Percentiles rank a stretch among this genome's conserved stretches.
phyloP scores from a whole-genome alignment of 1,139 yeast genomes.

The Sugiyamaella pinicola region DNA sequence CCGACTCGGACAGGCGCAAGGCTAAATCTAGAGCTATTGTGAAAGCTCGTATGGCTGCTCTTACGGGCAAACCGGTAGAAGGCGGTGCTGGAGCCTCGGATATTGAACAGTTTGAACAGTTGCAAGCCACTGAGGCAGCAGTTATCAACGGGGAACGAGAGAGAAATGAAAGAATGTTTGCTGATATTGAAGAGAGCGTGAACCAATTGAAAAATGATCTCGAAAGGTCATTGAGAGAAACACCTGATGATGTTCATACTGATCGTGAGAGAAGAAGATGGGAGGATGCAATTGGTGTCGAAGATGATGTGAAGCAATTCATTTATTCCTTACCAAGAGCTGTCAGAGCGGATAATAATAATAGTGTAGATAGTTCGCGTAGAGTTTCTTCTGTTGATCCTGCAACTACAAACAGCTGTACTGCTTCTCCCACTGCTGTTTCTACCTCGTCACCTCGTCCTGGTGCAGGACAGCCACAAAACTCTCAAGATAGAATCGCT shows the following conservation, averaged over 20 bases:
- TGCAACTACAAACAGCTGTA: no score
- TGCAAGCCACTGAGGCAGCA: constrained; percentile 57
- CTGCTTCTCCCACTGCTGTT: background rate
- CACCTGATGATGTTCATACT: constrained; percentile 42
- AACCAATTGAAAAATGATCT: constrained; percentile 70
- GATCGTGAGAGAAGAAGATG: constrained; percentile 69
- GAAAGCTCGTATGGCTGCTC: constrained; percentile 85
- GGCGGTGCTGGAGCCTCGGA: constrained; percentile 46
- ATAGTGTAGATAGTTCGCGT: constrained; percentile 8
- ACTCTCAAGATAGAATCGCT: constrained; percentile 58
- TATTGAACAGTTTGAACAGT: constrained; percentile 57
- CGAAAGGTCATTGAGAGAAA: constrained; percentile 42
- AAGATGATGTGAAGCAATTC: constrained; percentile 64
- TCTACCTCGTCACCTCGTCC: constrained; percentile 23
- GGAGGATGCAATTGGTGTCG: constrained; percentile 85
- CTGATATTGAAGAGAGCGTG: constrained; percentile 75
- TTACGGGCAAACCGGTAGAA: constrained; percentile 71
- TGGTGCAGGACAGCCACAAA: constrained; percentile 19
- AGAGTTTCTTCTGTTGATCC: constrained; percentile 9
- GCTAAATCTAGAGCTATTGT: constrained; percentile 77
- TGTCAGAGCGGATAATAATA: constrained; percentile 12
- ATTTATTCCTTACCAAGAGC: constrained; percentile 54
- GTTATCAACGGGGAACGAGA: constrained; percentile 48
- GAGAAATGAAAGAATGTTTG: constrained; percentile 57
- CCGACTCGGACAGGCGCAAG: constrained; percentile 77